Evolutionary conservation across 768 basidiomycete genomes (phyloP).

Genomic region (Boletus barrowsii): DNA sequence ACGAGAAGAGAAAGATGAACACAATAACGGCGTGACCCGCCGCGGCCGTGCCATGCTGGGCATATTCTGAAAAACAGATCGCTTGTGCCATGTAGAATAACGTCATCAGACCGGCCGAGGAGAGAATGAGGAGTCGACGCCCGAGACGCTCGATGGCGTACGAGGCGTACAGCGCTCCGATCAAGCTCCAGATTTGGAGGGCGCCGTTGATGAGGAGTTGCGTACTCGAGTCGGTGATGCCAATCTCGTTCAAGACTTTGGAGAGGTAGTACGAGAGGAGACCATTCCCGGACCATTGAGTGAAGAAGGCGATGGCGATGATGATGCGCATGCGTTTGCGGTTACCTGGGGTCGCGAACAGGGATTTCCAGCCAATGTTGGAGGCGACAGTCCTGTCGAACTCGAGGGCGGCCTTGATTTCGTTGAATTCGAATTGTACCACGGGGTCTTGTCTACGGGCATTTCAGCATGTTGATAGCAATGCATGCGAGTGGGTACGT

Average conservation of each 20-base stretch:
- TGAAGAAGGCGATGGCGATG: constrained; percentile 63
- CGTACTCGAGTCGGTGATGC: constrained; percentile 49
- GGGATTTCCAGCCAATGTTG: constrained; percentile 65
- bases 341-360: constrained; percentile 67
- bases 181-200: constrained; percentile 45
- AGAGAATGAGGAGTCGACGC: constrained; percentile 63
- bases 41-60: constrained; percentile 35
- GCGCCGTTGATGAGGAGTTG: constrained; percentile 62
- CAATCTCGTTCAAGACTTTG: constrained; percentile 61
- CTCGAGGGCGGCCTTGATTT: constrained; percentile 78
- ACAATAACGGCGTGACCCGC: constrained; percentile 51
- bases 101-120: constrained; percentile 54
- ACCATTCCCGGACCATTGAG: constrained; percentile 77
- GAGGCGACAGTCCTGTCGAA: constrained; percentile 58
- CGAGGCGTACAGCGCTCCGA: constrained; percentile 14
- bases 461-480: neutral
- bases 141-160: constrained; percentile 56
- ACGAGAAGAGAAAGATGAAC: constrained; percentile 57
- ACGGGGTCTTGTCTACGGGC: constrained; percentile 52
- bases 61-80: constrained; percentile 58
- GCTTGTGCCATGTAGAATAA: constrained; percentile 69
- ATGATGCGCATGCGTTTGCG: constrained; percentile 65
- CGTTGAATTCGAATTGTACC: constrained; percentile 71
- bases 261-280: constrained; percentile 75
- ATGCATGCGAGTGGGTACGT: constrained; percentile 9